Conservation (phyloP, 2,329 filamentous ascomycete genomes). For the Emergomyces pasteurianus region DNA sequence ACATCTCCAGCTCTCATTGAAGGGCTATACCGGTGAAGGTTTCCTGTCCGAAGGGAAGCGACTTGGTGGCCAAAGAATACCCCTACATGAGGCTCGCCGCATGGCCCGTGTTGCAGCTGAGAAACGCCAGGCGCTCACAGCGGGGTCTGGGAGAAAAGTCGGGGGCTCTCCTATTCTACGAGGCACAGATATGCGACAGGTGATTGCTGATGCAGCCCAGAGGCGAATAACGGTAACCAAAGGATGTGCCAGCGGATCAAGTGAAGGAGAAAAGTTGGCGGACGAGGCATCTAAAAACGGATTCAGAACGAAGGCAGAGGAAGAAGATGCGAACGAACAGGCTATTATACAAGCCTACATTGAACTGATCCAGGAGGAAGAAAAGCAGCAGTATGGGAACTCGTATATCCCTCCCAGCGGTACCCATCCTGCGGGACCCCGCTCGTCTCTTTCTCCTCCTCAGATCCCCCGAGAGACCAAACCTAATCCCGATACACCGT, state of each 20-base stretch:
- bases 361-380: constrained; percentile 74
- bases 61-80: constrained; percentile 56
- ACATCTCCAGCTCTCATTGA: constrained; percentile 59
- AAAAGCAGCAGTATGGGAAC: constrained; percentile 47
- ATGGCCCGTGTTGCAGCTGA: constrained; percentile 64
- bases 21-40: constrained; percentile 83
- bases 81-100: constrained; percentile 60
- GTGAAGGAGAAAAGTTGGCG: constrained; percentile 53
- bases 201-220: constrained; percentile 61
- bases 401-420: constrained; percentile 43
- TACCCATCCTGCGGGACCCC: constrained; percentile 40
- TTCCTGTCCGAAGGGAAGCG: constrained; percentile 66
- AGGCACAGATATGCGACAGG: constrained; percentile 56
- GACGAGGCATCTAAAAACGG: constrained; percentile 58
- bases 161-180: constrained; percentile 50
- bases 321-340: constrained; percentile 77
- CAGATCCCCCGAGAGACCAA: constrained; percentile 20
- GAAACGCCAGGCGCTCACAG: constrained; percentile 46
- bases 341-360: constrained; percentile 78
- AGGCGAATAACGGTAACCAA: constrained; percentile 54
- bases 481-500: constrained; percentile 4
- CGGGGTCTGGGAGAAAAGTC: constrained; percentile 58
- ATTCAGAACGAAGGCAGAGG: constrained; percentile 72
- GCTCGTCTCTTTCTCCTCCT: constrained; percentile 26
- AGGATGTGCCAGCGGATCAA: constrained; percentile 64